phyloP scores from a whole-genome alignment of 371 early-diverging fungal species.

The Mucor saturninus region DNA sequence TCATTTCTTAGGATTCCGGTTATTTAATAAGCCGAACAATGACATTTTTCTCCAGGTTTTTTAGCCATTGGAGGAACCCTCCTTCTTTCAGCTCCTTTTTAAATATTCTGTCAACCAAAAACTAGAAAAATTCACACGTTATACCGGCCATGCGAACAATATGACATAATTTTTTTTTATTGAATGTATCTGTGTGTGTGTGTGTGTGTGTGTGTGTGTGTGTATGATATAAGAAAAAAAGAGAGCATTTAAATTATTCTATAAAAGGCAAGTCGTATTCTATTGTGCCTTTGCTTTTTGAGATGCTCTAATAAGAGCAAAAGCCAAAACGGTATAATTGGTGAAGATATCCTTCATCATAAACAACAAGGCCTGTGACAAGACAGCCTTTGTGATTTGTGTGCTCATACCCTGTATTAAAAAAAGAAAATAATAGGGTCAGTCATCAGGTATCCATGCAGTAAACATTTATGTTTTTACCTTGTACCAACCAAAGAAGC shows the following conservation, averaged over 20 bases:
- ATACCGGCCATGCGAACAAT: no score
- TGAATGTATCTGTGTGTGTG: no score
- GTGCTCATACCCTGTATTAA: conserved; percentile 86
- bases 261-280: background rate
- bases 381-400: conserved; percentile 95
- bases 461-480: conserved; percentile 46
- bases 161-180: no score
- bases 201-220: no score
- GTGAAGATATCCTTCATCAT: conserved; percentile 92
- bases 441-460: background rate
- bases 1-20: no score
- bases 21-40: no score
- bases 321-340: conserved; percentile 63
- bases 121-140: no score
- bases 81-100: no score
- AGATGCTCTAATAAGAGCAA: conserved; percentile 45
- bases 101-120: no score
- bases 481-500: conserved; percentile 92
- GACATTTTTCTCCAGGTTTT: no score
- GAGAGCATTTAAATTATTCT: background rate
- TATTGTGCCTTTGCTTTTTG: conserved; percentile 25
- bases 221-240: no score
- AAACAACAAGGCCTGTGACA: conserved; percentile 94
- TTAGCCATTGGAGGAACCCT: no score
- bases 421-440: background rate